Evolutionary conservation across 2,329 filamentous ascomycete genomes (phyloP), one percentile per base, ranked within the genome.

Genomic region (Raffaelea deltoideospora): DNA sequence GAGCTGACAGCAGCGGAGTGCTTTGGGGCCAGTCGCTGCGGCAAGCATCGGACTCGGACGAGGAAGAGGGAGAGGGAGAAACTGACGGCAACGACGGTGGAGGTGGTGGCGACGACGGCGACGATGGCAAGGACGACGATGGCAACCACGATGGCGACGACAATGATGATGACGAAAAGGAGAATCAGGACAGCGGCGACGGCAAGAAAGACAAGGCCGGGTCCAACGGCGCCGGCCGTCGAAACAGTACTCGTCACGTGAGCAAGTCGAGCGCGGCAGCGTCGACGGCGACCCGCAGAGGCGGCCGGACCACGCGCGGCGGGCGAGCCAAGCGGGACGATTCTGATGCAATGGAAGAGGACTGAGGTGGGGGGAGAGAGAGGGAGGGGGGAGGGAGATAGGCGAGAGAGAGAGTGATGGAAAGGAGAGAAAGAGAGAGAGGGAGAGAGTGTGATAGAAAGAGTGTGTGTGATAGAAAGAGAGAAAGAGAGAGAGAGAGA

Each of bases 1-100:
- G 22, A 6, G 15, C n/a, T 4, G 22, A 15, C 15, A 23, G 15
- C 10, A 23, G 35, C 21, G 28, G 33, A 10, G 28, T 40, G 11
- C 15, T 40, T 24, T 43, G 35, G 37, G 41, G 41, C 14, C 38
- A 29, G 35, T 43, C 41, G 7, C 34, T 43, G 19, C 34, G 41
- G 34, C 35, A 43, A 15, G 41, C 21, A 2, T 41, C 39, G 0
- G 43, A 45, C 13, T 35, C 33, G 14, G 41, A 38, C 10, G 33
- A 23, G 6, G 39, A 31, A 5, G 39, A 23, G 5, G 18, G 27
- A 19, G 3, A 17, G n/a, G 18, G 14, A 24, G 9, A 19, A 20
- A 18, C n/a, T 24, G 1, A 37, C 29, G 7, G 30, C 37, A 9
- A 29, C 11, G 3, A 37, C 22, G 2, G 27, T 10, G 10, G 22